These are phyloP conservation scores for Sordariomycetes sp. DNA, from an alignment of 2,329 filamentous ascomycete species.

Conservation along the genomic window DNA sequence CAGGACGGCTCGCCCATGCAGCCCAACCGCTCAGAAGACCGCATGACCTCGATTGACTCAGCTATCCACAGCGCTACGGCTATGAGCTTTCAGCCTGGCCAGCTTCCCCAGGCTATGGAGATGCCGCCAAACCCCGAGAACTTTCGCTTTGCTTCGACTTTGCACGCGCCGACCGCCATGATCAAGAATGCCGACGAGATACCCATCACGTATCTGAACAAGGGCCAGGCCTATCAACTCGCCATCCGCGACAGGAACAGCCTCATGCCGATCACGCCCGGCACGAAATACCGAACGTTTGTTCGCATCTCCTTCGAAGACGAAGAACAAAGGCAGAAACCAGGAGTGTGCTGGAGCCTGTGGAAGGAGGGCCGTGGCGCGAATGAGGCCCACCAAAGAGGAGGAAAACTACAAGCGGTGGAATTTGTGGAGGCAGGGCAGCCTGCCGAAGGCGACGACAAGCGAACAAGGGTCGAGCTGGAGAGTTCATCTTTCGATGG, in stretches of 20 bases:
- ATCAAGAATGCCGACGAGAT: slow-evolving; percentile 84
- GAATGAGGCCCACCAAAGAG: slow-evolving; percentile 88
- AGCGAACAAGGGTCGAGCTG: slow-evolving; percentile 59
- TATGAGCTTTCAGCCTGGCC: slow-evolving; percentile 45
- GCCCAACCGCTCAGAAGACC: slow-evolving; percentile 39
- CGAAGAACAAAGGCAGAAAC: slow-evolving; percentile 80
- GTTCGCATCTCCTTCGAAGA: slow-evolving; percentile 97
- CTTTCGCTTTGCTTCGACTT: slow-evolving; percentile 81
- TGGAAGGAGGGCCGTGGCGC: slow-evolving; percentile 97
- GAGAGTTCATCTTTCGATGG: slow-evolving; percentile 83
- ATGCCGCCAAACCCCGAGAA: slow-evolving; percentile 52
- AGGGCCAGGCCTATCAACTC: slow-evolving; percentile 88
- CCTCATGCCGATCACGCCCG: slow-evolving; percentile 45
- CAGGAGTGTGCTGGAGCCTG: slow-evolving; percentile 72
- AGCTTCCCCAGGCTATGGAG: slow-evolving; percentile 33
- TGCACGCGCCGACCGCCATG: slow-evolving; percentile 96
- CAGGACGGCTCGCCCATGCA: slow-evolving; percentile 63
- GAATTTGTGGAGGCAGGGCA: slow-evolving; percentile 73
- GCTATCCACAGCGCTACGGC: slow-evolving; percentile 54
- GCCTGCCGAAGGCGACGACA: slow-evolving; percentile 52
- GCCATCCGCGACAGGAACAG: slow-evolving; percentile 72
- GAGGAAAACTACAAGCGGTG: slow-evolving; percentile 86
- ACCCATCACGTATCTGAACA: slow-evolving; percentile 96
- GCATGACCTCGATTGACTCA: slow-evolving; percentile 47
- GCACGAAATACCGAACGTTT: slow-evolving; percentile 75